Conservation (phyloP, 1,284 basidiomycete genomes). For the Kalmanozyma brasiliensis region DNA sequence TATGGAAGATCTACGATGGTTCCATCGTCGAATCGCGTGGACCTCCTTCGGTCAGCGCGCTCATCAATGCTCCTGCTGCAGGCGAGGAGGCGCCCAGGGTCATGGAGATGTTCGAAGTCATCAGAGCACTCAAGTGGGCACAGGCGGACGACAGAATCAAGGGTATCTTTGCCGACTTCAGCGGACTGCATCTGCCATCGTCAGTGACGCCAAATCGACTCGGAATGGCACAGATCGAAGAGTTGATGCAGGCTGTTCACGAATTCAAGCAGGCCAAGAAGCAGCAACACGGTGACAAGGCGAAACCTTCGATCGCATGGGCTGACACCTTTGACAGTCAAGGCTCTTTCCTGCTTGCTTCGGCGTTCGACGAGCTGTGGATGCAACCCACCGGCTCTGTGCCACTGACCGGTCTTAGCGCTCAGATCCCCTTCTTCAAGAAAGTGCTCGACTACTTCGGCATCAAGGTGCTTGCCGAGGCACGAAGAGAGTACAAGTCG, state of each 20-base stretch:
- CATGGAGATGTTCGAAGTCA: constrained; percentile 69
- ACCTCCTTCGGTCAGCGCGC: constrained; percentile 38
- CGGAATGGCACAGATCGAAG: constrained; percentile 70
- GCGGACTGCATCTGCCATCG: constrained; percentile 65
- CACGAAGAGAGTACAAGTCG: constrained; percentile 69
- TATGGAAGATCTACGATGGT: constrained; percentile 66
- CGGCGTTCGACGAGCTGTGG: constrained; percentile 69
- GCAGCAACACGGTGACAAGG: constrained; percentile 59
- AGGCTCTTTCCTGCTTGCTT: constrained; percentile 68
- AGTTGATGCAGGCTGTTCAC: constrained; percentile 68
- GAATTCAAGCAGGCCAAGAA: constrained; percentile 68
- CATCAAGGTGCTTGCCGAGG: constrained; percentile 69
- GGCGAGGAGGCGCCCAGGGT: constrained; percentile 55
- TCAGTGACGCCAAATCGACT: constrained; percentile 61
- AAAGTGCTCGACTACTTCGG: constrained; percentile 69
- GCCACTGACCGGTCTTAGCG: constrained; percentile 68
- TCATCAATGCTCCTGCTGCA: constrained; percentile 41
- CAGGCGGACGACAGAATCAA: constrained; percentile 68
- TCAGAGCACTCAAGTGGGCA: constrained; percentile 68
- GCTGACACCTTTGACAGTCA: constrained; percentile 69
- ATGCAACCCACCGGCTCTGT: constrained; percentile 69
- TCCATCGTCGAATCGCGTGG: constrained; percentile 61
- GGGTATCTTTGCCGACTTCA: constrained; percentile 70
- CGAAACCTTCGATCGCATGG: constrained; percentile 67
- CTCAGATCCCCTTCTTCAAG: constrained; percentile 59